Evolutionary conservation across 192 early-diverging fungal species (phyloP).

Genomic region (Anaeromyces robustus): DNA sequence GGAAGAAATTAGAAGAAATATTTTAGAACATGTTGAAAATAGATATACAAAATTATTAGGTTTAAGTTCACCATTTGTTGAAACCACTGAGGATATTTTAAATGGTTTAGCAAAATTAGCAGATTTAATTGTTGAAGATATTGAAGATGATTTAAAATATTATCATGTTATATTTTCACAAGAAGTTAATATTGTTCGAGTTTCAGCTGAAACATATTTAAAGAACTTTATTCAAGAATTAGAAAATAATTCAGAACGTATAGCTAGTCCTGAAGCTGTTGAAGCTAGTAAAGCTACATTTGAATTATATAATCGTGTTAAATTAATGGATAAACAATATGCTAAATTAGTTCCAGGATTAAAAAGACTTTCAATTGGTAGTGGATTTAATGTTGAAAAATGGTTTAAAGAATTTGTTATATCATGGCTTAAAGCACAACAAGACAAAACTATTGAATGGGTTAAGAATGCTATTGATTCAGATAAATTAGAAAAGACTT

Average conservation of each 20-base stretch:
- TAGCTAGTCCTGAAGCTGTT: conserved; percentile 23
- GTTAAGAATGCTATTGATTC: conserved; percentile 43
- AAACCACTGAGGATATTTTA: conserved; percentile 22
- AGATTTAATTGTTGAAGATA: conserved; percentile 30
- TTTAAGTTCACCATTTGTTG: conserved; percentile 26
- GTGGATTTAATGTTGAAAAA: conserved; percentile 46
- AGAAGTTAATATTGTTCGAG: conserved; percentile 28
- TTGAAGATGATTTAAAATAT: conserved; percentile 31
- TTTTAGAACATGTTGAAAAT: conserved; percentile 18
- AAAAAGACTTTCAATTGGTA: conserved; percentile 15
- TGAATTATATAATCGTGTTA: conserved; percentile 20
- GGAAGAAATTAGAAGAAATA: conserved; percentile 15
- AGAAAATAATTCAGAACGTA: conserved; percentile 16
- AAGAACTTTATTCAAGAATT: conserved; percentile 26
- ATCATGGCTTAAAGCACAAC: conserved; percentile 42
- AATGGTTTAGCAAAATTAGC: conserved; percentile 28
- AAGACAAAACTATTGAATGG: conserved; percentile 53
- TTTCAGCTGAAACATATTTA: conserved; percentile 26
- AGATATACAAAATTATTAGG: conserved; percentile 27
- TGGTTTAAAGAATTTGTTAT: conserved; percentile 58
- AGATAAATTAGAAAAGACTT: conserved; percentile 32
- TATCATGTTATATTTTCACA: conserved; percentile 22
- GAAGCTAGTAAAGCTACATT: conserved; percentile 22
- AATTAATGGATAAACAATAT: conserved; percentile 23
- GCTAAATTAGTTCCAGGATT: conserved; percentile 21